Evolutionary conservation across 139 green algal genomes (phyloP).

Genomic region (Spirogloea muscicola): DNA sequence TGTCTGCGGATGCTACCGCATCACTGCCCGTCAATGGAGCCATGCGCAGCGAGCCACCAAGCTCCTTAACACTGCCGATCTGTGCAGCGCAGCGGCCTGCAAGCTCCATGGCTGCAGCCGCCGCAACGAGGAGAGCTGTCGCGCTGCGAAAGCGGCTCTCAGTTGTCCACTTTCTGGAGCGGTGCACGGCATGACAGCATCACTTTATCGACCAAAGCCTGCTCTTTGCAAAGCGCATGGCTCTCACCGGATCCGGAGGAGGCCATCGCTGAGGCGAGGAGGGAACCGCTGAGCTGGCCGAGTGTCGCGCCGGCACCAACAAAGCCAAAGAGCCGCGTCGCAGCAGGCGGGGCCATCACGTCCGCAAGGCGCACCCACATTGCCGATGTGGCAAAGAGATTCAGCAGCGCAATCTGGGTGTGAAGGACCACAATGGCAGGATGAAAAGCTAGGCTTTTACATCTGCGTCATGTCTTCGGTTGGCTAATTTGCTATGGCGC

Average conservation of each 20-base stretch:
- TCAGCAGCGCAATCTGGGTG: slow-evolving; percentile 55
- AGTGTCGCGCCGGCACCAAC: slow-evolving; percentile 51
- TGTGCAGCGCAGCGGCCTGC: slow-evolving; percentile 17
- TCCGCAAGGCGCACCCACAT: slow-evolving; percentile 69
- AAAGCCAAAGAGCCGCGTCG: slow-evolving; percentile 60
- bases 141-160: not conserved
- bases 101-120: slow-evolving; percentile 25
- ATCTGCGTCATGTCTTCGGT: too few relatives aligned
- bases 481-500: too few relatives aligned
- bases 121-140: slow-evolving; percentile 15
- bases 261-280: slow-evolving; percentile 41
- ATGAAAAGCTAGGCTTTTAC: too few relatives aligned
- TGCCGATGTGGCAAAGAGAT: slow-evolving; percentile 62
- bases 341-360: slow-evolving; percentile 44
- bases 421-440: too few relatives aligned
- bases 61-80: too few relatives aligned
- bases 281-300: slow-evolving; percentile 64
- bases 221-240: not conserved
- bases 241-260: slow-evolving; percentile 3
- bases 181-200: too few relatives aligned
- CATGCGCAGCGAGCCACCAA: too few relatives aligned
- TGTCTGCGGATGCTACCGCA: too few relatives aligned
- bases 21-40: too few relatives aligned
- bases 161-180: too few relatives aligned
- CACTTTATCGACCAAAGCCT: not conserved